A percentile compares a stretch with the other conserved stretches of the same genome.
Evolutionary conservation across 805 yeast genomes (phyloP).

Genomic region (Osmozyma mogii): DNA sequence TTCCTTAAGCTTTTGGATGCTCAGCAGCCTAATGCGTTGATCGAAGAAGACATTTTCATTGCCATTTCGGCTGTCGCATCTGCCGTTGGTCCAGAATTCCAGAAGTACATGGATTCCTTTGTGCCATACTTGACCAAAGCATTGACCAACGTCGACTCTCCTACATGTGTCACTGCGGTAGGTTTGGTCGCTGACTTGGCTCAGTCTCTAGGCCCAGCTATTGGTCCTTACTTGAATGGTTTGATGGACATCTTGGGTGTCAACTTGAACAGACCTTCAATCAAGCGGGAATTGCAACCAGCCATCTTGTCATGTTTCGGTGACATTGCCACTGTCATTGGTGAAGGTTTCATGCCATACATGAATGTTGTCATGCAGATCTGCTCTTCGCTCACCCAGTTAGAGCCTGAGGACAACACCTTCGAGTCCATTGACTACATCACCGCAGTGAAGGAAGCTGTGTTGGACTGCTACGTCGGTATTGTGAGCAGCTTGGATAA

Average conservation of each 20-base stretch:
- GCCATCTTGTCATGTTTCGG: constrained; percentile 89
- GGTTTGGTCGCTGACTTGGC: constrained; percentile 93
- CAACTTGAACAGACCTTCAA: constrained; percentile 56
- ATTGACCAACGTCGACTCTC: constrained; percentile 72
- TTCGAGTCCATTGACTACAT: constrained; percentile 74
- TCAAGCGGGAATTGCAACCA: constrained; percentile 79
- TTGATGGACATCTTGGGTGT: constrained; percentile 79
- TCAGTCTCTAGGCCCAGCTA: constrained; percentile 71
- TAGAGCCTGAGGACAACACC: constrained; percentile 59
- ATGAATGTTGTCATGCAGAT: constrained; percentile 73
- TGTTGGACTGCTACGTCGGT: constrained; percentile 94
- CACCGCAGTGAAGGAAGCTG: constrained; percentile 68
- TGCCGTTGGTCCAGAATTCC: constrained; percentile 64
- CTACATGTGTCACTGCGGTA: constrained; percentile 82
- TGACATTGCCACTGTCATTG: constrained; percentile 87
- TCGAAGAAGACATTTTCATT: constrained; percentile 92
- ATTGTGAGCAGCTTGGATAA: constrained; percentile 83
- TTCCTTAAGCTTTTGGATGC: constrained; percentile 58
- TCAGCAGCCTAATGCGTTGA: constrained; percentile 60
- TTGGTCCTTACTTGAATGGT: constrained; percentile 68
- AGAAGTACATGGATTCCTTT: constrained; percentile 71
- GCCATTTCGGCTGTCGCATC: constrained; percentile 87
- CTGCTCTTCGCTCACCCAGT: constrained; percentile 56
- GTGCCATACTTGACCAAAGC: constrained; percentile 78
- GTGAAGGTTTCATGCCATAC: constrained; percentile 67